These are phyloP conservation scores for Oxyria digyna DNA, from an alignment of 148 eudicot species.

Conservation along the genomic window DNA sequence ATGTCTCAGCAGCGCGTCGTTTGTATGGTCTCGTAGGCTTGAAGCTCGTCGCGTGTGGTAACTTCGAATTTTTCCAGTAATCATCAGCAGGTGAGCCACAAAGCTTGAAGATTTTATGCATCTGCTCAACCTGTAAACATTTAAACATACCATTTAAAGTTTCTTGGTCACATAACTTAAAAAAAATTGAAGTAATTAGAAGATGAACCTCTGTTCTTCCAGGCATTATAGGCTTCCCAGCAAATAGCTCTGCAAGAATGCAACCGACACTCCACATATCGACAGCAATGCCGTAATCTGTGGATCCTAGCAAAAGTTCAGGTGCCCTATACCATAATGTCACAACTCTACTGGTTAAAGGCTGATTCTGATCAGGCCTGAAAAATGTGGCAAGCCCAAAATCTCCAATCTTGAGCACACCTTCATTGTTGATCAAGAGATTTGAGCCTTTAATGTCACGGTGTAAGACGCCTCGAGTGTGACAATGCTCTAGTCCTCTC, in stretches of 20 bases:
- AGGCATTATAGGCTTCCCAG: conserved; percentile 9
- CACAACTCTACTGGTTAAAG: conserved; percentile 8
- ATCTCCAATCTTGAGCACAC: conserved; percentile 9
- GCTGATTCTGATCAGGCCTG: conserved; percentile 9
- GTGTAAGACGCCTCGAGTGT: neutral
- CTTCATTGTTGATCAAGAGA: conserved; percentile 7
- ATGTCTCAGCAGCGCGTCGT: conserved; percentile 9
- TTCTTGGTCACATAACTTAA: neutral
- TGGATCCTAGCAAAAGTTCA: conserved; percentile 1
- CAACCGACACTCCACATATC: conserved; percentile 13
- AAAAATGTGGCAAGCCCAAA: conserved; percentile 7
- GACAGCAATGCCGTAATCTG: conserved; percentile 8
- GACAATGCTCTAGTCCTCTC: conserved; percentile 8
- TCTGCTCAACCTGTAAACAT: conserved; percentile 7
- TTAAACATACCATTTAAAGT: neutral
- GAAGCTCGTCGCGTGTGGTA: conserved; percentile 3
- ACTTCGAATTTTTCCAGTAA: conserved; percentile 2
- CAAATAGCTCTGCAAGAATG: conserved; percentile 6
- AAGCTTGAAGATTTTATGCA: conserved; percentile 11
- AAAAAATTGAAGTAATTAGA: neutral
- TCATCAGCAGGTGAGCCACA: conserved; percentile 10
- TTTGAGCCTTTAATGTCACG: conserved; percentile 8
- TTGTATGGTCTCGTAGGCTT: conserved; percentile 7
- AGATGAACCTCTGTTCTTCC: conserved; percentile 9
- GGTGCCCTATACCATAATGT: conserved; percentile 7